Conservation (phyloP, 2,329 filamentous ascomycete genomes). For the Stemphylium beticola region DNA sequence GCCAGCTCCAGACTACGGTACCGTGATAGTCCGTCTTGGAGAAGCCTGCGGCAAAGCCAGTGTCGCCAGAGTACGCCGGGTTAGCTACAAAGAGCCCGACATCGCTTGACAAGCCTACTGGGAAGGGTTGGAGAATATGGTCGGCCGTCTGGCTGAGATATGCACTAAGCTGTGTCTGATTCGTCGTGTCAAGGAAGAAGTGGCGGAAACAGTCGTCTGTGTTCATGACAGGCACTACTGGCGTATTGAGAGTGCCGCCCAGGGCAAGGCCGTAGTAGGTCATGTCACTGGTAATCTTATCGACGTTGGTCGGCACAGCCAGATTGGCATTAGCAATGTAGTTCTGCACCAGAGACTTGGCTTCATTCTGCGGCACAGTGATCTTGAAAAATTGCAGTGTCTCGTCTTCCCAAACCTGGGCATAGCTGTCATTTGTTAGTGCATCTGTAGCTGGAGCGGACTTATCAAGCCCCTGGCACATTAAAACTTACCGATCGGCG, state of each 20-base stretch:
- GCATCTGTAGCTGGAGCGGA: not conserved
- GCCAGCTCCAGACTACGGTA: constrained; percentile 70
- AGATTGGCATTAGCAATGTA: constrained; percentile 57
- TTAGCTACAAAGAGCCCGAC: constrained; percentile 67
- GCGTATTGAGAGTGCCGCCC: constrained; percentile 54
- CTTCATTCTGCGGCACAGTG: constrained; percentile 52
- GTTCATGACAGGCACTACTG: constrained; percentile 65
- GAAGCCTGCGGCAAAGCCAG: constrained; percentile 56
- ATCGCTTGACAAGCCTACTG: constrained; percentile 63
- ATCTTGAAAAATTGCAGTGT: constrained; percentile 65
- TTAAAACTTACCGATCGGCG: constrained; percentile 38
- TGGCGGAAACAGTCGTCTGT: constrained; percentile 69
- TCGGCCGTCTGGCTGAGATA: constrained; percentile 65
- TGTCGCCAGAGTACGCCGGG: constrained; percentile 61
- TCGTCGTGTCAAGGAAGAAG: constrained; percentile 66
- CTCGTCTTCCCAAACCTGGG: constrained; percentile 67
- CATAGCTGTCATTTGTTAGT: constrained; percentile 50
- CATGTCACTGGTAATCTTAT: constrained; percentile 54
- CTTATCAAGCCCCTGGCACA: too few species aligned
- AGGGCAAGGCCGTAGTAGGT: constrained; percentile 64
- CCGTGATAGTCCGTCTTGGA: constrained; percentile 67
- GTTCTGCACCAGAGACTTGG: constrained; percentile 54
- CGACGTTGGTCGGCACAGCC: constrained; percentile 53
- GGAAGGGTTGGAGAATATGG: constrained; percentile 64
- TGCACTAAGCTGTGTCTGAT: constrained; percentile 61